Evolutionary conservation across 768 basidiomycete species (phyloP), one percentile per base, ranked within the genome.

Genomic region (Termitomyces sp.): DNA sequence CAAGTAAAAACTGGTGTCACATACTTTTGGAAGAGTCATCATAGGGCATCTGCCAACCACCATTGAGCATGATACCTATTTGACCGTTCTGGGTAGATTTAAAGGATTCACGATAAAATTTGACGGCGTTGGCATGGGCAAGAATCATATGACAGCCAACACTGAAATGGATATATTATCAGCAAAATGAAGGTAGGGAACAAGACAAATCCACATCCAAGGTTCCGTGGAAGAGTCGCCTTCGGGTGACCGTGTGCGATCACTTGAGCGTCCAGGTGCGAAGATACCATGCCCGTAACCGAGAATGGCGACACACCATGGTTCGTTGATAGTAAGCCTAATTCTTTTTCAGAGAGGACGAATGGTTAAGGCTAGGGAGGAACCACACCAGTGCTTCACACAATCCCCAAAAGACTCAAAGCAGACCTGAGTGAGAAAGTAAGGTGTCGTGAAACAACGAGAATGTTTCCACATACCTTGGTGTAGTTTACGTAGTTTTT

Each of bases 51-150:
- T 80, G 74, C 85, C 84, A 88, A 66, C 87, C 85, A 11, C 87
- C 84, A 61, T 89, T 89, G 43, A 90, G 73, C 0, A 88, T 90
- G 64, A 91, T 88, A 19, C 87, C 88, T 61, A 90, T 87, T 59
- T 77, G 71, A 22, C 87, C 90, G 9, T 77, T 73, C 65, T 89
- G 87, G 1, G 57, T 67, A 4, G 75, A 60, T 69, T 87, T 83
- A 76, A 82, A 90, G 50, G 84, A 68, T 28, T 83, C 77, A 26
- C 85, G 81, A 64, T 89, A 90, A 11, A 83, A 60, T 64, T 87
- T 82, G 45, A 81, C 80, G 19, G 83, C 84, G 57, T 78, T 65
- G 0, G 87, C 88, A 60, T 90, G 90, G 1, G 89, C 76, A 26
- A 89, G 71, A 42, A 90, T 83, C 51, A 88, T 66, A 60, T 70